Evolutionary conservation across 164 flowering plant genomes (phyloP).

Genomic region (Piper betle): DNA sequence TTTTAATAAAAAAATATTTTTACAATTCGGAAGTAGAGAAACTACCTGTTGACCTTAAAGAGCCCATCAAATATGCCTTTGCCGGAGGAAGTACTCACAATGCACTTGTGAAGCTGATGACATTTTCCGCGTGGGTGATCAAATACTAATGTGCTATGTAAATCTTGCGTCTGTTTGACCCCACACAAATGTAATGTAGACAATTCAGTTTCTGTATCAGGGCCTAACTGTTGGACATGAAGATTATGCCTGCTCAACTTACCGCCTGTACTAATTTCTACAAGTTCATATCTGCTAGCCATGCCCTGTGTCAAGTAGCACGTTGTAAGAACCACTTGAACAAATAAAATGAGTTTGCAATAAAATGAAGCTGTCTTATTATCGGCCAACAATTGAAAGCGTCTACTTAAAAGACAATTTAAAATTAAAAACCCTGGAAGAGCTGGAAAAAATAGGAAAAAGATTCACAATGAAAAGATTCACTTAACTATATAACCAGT

Average conservation of each 20-base stretch:
- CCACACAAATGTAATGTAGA: slow-evolving; percentile 58
- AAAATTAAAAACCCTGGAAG: no score
- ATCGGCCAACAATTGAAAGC: neutral
- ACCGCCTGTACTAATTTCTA: slow-evolving; percentile 79
- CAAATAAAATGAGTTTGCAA: no score
- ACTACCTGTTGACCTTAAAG: slow-evolving; percentile 76
- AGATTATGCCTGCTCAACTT: slow-evolving; percentile 81
- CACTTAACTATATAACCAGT: no score
- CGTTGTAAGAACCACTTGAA: neutral
- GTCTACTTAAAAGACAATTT: no score
- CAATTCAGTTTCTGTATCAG: slow-evolving; percentile 66
- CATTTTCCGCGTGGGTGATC: slow-evolving; percentile 78
- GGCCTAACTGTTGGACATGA: slow-evolving; percentile 72
- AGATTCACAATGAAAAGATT: no score
- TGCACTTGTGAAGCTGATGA: slow-evolving; percentile 86
- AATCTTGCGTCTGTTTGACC: slow-evolving; percentile 66
- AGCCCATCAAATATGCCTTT: slow-evolving; percentile 92
- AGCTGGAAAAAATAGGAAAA: no score
- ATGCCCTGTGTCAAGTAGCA: slow-evolving; percentile 36
- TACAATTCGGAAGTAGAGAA: neutral
- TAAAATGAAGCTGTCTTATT: neutral
- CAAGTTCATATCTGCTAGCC: slow-evolving; percentile 51
- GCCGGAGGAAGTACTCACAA: slow-evolving; percentile 67
- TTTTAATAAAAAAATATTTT: neutral
- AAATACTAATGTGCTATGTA: slow-evolving; percentile 68